These are phyloP conservation scores for Rhynchospora breviuscula DNA, from an alignment of 176 grass and related monocot genomes.

Conservation along the genomic window DNA sequence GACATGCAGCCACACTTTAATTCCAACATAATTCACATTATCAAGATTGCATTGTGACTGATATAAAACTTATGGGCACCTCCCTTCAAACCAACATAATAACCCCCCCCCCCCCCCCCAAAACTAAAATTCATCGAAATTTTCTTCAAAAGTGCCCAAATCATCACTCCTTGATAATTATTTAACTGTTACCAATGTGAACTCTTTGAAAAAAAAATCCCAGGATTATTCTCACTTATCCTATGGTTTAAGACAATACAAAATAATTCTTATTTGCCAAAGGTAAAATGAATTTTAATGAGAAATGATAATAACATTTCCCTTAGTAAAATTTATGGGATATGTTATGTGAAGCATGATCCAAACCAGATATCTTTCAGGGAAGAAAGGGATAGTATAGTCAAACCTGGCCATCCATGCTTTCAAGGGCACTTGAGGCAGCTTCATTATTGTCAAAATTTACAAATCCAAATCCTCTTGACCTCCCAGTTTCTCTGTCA, in stretches of 20 bases:
- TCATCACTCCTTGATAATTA: background rate
- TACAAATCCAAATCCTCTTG: conserved; percentile 90
- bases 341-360: background rate
- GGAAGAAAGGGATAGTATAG: too few species aligned
- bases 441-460: conserved; percentile 28
- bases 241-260: background rate
- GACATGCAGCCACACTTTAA: background rate
- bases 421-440: conserved; percentile 29
- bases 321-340: background rate
- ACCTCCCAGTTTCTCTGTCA: conserved; percentile 62
- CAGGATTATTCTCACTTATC: background rate
- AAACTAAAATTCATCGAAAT: background rate
- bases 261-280: background rate
- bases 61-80: background rate
- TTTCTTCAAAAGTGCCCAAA: background rate
- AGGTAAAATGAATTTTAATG: background rate
- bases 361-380: background rate
- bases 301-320: background rate
- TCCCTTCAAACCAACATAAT: background rate
- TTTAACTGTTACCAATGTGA: background rate
- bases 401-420: conserved; percentile 78
- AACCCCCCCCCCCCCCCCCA: too few species aligned
- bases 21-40: background rate
- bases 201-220: background rate
- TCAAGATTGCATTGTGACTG: background rate